Evolutionary conservation across 23 red algal genomes (phyloP), one percentile per base, ranked within the genome.

Genomic region (Gracilaria caudata): DNA sequence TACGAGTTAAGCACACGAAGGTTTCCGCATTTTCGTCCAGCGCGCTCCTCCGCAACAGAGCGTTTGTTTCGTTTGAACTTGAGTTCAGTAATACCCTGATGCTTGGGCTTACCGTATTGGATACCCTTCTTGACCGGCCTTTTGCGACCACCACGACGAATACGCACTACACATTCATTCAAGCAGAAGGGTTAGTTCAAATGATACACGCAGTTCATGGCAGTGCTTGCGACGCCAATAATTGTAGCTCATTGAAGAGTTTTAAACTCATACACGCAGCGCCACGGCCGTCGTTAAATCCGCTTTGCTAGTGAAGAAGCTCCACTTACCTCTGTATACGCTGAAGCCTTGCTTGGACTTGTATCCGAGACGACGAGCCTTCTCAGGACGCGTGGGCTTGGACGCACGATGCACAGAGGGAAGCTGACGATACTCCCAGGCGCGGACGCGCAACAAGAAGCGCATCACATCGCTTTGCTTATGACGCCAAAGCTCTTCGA

Each of bases 51-150:
- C 0, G 96, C 96, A 0, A 98, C 92, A 7, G 92, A 95, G 79
- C 96, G 92, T 89, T 98, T 98, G 86, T 95, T 95, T 20, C 96
- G 86, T 73, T 83, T 76, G 68, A 98, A 98, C 92, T 98, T 98
- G 33, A 98, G 83, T 51, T 98, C 89, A 23, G 92, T 94, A 72
- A 98, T 95, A 84, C 96, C 96, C 86, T 98, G 96, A 68, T 98
- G 75, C 89, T 98, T 98, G 21, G 96, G 96, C 68, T 98, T 98
- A 16, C 96, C 96, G 73, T 98, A 98, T 66, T 98, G 96, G 53
- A 98, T 98, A 39, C 96, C 96, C 68, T 98, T 98, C 71, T 86
- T 86, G 19, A 98, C 92, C 25, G 96, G 96, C 25, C 96, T 89
- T 83, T 98, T 98, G 64, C 96, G 92, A 7, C 96, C 96, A 33